Percentiles rank a stretch among this genome's conserved stretches.
Evolutionary conservation across 495 filamentous ascomycete species (phyloP).

Genomic region (Penicillium subrubescens): DNA sequence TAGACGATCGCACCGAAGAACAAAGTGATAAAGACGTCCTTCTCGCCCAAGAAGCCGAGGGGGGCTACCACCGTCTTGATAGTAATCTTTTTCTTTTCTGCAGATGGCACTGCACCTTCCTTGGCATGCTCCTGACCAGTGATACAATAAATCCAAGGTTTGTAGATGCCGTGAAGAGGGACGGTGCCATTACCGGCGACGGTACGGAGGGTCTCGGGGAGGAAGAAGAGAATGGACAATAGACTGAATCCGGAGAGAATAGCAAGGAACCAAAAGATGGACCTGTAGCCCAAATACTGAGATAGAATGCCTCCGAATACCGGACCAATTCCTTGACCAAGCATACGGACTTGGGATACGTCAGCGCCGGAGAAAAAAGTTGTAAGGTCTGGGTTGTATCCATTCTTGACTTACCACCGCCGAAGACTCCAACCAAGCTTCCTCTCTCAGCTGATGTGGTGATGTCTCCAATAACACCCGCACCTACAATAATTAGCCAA

Average conservation of each 20-base stretch:
- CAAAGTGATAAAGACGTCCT: slow-evolving; percentile 47
- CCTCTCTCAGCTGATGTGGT: slow-evolving; percentile 41
- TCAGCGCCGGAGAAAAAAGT: not conserved
- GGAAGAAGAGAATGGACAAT: slow-evolving; percentile 53
- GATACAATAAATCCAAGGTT: slow-evolving; percentile 41
- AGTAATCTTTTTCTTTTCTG: slow-evolving; percentile 33
- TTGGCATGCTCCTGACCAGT: slow-evolving; percentile 32
- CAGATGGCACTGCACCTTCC: slow-evolving; percentile 16
- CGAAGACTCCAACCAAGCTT: slow-evolving; percentile 43
- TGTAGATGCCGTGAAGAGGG: slow-evolving; percentile 35
- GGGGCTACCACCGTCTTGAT: slow-evolving; percentile 42
- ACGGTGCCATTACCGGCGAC: slow-evolving; percentile 72
- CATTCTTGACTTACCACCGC: slow-evolving; percentile 31
- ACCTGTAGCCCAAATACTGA: slow-evolving; percentile 65
- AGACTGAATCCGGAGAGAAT: slow-evolving; percentile 55
- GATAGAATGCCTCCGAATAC: slow-evolving; percentile 67
- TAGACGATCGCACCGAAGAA: slow-evolving; percentile 51
- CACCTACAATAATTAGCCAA: slow-evolving; percentile 22
- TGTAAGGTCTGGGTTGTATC: not conserved
- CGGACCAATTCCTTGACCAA: slow-evolving; percentile 60
- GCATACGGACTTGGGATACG: slow-evolving; percentile 33
- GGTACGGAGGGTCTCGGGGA: slow-evolving; percentile 71
- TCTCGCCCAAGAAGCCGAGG: slow-evolving; percentile 43
- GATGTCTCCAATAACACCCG: slow-evolving; percentile 46
- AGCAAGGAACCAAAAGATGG: slow-evolving; percentile 74